Base-by-base conservation (phyloP, 1,284 basidiomycete species). In the Cryptococcus jaspeensis region DNA sequence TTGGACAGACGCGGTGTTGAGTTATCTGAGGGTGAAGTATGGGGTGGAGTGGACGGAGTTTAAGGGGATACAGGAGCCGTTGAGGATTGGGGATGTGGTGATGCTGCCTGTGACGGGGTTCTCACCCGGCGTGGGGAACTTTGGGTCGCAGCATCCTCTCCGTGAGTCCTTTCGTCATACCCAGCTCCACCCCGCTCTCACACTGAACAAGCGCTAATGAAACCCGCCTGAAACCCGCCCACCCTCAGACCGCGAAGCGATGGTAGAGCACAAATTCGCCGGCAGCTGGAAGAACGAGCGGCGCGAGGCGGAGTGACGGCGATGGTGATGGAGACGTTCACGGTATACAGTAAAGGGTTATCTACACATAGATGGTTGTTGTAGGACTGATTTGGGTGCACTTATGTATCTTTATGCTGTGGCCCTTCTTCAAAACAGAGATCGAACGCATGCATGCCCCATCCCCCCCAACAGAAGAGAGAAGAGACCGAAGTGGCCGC, bases 21-120 rank as follows among this genome's bases (percentile, higher is more conserved):
- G 70, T 32, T 78, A 78, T 62, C 61, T 79, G 0, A 51, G 60
- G 13, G 67, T 73, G 13, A 62, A 64, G 50, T 75, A 71, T 52
- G 71, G 72, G 4, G 15, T 76, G 18, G 23, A 55, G 3, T 79
- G 78, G 78, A 70, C 69, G 0, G 75, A 75, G 43, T 59, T 79
- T 40, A 70, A 65, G 20, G 65, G 65, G 12, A 36, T 79, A 2
- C 40, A 38, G 5, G 57, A 61, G 16, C 77, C 78, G 1, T 25
- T 78, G 13, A 60, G 78, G 5, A 58, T 79, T 1, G 78, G 77
- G 9, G 78, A 79, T 49, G 67, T 79, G 13, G 56, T 77, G 1
- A 62, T 79, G 7, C 56, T 79, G 8, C 77, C 78, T 11, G 75
- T 78, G 3, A 78, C 76, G 5, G 78, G 78, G 1, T 79, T 79